Evolutionary conservation across 1,139 yeast genomes (phyloP), one percentile per base, ranked within the genome.

Genomic region (Candida sojae): DNA sequence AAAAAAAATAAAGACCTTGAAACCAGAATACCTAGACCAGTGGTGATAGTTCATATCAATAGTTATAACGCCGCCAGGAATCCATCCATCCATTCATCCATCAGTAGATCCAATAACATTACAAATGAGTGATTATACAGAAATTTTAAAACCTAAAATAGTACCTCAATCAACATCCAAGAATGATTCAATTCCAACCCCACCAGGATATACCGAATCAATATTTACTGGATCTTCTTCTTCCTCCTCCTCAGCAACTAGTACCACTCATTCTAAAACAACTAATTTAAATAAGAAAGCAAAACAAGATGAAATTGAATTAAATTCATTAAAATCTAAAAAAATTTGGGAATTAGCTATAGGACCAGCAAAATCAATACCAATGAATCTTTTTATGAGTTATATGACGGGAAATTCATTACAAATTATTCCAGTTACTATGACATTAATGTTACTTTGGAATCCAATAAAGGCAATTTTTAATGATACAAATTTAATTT

Each of bases 331-430:
- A 48, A 83, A 78, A 58, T 64, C 71, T 28, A 81, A 79, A 61
- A 88, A 86, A 61, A 93, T 96, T 0, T 90, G 97, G 96, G 96
- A 89, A 52, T 63, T 88, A 32, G 96, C 97, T 2, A 68, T 80
- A 13, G 84, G 84, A 0, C 97, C 98, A 0, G 90, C 92, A 2
- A 93, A 92, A 62, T 78, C 84, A 25, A 72, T 93, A 29, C 96
- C 97, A 5, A 88, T 91, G 96, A 93, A 90, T 59, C 64, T 88
- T 50, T 71, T 90, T 48, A 90, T 93, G 96, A 84, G 92, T 52
- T 93, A 90, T 66, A 89, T 93, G 91, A 84, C 97, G 2, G 99
- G 99, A 31, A 87, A 88, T 59, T 83, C 96, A 6, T 71, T 93
- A 29, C 98, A 93, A 60, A 79, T 93, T 54, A 91, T 93, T 51